A percentile compares a stretch with the other conserved stretches of the same genome.
phyloP scores from a whole-genome alignment of 805 yeast genomes.

The Kluyveromyces nonfermentans region DNA sequence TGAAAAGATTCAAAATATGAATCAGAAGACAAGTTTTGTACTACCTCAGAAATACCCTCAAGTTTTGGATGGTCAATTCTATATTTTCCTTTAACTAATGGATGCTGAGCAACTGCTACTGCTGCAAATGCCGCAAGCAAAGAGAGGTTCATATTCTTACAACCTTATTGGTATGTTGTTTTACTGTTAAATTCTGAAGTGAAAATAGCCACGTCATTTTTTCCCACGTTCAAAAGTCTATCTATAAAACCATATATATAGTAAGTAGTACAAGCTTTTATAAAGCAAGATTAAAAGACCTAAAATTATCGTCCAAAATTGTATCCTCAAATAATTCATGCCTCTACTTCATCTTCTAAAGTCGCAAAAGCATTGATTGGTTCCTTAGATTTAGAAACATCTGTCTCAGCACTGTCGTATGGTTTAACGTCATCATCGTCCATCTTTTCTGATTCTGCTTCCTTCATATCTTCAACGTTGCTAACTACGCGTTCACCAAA shows the following conservation, averaged over 20 bases:
- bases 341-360: constrained; percentile 28
- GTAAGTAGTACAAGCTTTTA: not conserved
- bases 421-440: constrained; percentile 12
- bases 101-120: not conserved
- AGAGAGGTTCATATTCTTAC: not conserved
- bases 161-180: not conserved
- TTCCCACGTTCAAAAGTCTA: not conserved
- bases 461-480: constrained; percentile 8
- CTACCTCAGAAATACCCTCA: constrained; percentile 28
- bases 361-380: constrained; percentile 23
- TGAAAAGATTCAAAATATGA: constrained; percentile 62
- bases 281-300: too few species aligned
- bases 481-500: constrained; percentile 5
- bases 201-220: not conserved
- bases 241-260: not conserved
- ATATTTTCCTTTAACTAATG: constrained; percentile 1
- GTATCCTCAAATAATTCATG: not conserved
- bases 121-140: not conserved
- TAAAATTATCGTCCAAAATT: not conserved
- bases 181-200: not conserved
- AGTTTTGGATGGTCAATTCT: constrained; percentile 27
- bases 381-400: not conserved
- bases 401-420: not conserved
- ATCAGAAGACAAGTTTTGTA: constrained; percentile 28
- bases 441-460: constrained; percentile 17